phyloP scores from a whole-genome alignment of 2,329 filamentous ascomycete species.

The Aureobasidium pullulans region DNA sequence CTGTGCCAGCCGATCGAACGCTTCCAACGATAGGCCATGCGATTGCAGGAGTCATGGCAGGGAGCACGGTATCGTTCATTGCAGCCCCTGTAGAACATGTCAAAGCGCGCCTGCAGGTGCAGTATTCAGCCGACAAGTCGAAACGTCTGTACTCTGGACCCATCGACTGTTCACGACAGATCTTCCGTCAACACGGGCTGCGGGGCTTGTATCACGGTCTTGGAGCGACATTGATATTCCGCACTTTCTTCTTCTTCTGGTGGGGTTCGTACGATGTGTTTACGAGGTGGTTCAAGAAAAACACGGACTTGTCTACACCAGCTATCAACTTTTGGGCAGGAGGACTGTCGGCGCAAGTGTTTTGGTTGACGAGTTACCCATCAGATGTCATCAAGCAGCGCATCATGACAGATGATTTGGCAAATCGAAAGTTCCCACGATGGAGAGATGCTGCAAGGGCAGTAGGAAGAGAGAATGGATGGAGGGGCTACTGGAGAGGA shows the following conservation, averaged over 20 bases:
- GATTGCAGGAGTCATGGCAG: slow-evolving; percentile 78
- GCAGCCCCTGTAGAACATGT: slow-evolving; percentile 92
- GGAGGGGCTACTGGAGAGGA: slow-evolving; percentile 78
- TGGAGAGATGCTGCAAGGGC: slow-evolving; percentile 76
- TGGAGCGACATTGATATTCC: slow-evolving; percentile 75
- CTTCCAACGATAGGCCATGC: slow-evolving; percentile 77
- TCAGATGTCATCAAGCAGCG: slow-evolving; percentile 92
- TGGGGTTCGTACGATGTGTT: slow-evolving; percentile 93
- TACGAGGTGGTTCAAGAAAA: slow-evolving; percentile 56
- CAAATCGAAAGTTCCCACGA: slow-evolving; percentile 61
- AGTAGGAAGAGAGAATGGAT: slow-evolving; percentile 70
- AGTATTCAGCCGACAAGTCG: slow-evolving; percentile 75
- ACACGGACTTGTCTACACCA: slow-evolving; percentile 66
- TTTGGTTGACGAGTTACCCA: slow-evolving; percentile 89
- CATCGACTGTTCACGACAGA: slow-evolving; percentile 70
- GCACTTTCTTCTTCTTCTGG: slow-evolving; percentile 95
- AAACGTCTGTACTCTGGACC: slow-evolving; percentile 79
- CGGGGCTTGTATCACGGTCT: slow-evolving; percentile 80
- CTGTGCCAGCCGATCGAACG: slow-evolving; percentile 30
- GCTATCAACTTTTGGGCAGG: slow-evolving; percentile 96
- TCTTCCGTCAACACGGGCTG: slow-evolving; percentile 61
- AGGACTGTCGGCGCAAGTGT: slow-evolving; percentile 84
- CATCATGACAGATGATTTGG: slow-evolving; percentile 90
- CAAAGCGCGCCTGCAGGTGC: slow-evolving; percentile 88
- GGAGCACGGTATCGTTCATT: slow-evolving; percentile 83